Conservation (phyloP, 1,284 basidiomycete species). For the Tilletia horrida region DNA sequence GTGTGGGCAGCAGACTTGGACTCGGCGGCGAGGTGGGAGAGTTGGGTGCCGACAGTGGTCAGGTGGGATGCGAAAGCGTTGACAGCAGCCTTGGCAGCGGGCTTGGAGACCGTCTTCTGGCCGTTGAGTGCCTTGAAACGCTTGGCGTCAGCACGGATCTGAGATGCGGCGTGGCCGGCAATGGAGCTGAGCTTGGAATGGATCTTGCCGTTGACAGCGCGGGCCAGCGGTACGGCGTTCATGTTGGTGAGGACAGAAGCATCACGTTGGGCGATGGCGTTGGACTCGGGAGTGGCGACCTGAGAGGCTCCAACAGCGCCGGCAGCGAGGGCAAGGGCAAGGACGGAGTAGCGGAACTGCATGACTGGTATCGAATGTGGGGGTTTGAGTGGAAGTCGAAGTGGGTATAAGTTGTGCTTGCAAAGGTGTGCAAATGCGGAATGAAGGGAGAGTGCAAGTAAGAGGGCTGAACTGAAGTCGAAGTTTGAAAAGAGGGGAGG, state of each 20-base stretch:
- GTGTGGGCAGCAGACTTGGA: neutral
- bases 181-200: neutral
- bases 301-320: neutral
- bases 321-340: conserved; percentile 7
- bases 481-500: neutral
- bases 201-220: neutral
- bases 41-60: conserved; percentile 7
- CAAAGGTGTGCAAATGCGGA: neutral
- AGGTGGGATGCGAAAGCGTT: conserved; percentile 45
- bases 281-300: neutral
- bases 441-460: neutral
- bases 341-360: conserved; percentile 3
- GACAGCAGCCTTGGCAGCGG: conserved; percentile 52
- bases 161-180: neutral
- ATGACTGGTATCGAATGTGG: neutral
- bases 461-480: neutral
- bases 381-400: neutral
- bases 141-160: neutral
- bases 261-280: neutral
- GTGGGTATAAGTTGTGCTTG: neutral
- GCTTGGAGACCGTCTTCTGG: neutral
- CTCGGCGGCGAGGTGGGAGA: neutral
- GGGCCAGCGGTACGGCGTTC: conserved; percentile 1
- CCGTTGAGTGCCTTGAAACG: neutral
- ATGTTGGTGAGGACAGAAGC: neutral